A percentile compares a stretch with the other conserved stretches of the same genome.
phyloP scores from a whole-genome alignment of 305 asterid genomes.

The Fraxinus floribunda region DNA sequence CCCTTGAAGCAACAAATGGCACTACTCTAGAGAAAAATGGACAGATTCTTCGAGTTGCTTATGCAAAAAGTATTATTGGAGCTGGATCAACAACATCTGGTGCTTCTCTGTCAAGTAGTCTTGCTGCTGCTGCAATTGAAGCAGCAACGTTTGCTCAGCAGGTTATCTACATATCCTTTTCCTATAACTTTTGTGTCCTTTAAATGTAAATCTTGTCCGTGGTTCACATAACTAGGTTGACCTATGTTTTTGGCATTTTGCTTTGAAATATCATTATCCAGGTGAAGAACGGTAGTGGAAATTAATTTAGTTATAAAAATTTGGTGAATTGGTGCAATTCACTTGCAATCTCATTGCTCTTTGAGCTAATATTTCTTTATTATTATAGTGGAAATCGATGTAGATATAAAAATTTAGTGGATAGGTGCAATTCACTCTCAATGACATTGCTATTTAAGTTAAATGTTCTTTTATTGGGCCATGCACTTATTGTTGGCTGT shows the following conservation, averaged over 20 bases:
- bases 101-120: slow-evolving; percentile 85
- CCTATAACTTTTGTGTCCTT: slow-evolving; percentile 1
- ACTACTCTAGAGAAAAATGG: slow-evolving; percentile 94
- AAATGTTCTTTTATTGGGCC: neutral
- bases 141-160: slow-evolving; percentile 99
- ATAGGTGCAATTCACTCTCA: neutral
- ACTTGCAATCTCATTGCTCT: neutral
- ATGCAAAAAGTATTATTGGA: slow-evolving; percentile 92
- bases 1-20: slow-evolving; percentile 93
- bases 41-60: slow-evolving; percentile 96
- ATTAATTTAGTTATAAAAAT: neutral
- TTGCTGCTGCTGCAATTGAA: slow-evolving; percentile 99
- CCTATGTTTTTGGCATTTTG: neutral
- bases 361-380: neutral
- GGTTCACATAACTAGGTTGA: neutral
- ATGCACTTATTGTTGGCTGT: neutral
- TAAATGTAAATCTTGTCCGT: neutral
- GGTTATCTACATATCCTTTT: slow-evolving; percentile 44
- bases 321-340: neutral
- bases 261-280: neutral
- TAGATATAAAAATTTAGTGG: neutral
- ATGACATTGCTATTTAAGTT: neutral
- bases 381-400: neutral
- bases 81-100: slow-evolving; percentile 74
- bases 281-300: neutral